These are phyloP conservation scores for Aspergillus floridensis DNA, from an alignment of 2,329 filamentous ascomycete species.

Conservation along the genomic window DNA sequence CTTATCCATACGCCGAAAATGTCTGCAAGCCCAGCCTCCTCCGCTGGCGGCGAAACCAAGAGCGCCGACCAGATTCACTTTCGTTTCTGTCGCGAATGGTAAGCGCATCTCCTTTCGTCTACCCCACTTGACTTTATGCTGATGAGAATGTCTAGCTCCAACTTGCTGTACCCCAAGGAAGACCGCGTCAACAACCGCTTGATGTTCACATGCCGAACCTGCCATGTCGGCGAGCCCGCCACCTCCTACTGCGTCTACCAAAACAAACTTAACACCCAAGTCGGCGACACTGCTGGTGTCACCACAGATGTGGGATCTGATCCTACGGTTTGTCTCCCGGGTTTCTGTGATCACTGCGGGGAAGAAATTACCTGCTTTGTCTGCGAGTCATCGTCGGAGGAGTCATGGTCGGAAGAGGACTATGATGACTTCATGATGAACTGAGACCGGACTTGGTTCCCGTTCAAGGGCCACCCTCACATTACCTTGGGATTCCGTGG, in stretches of 20 bases:
- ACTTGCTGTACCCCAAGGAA: constrained; percentile 97
- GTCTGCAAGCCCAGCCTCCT: constrained; percentile 45
- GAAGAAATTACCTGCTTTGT: constrained; percentile 54
- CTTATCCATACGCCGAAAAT: constrained; percentile 22
- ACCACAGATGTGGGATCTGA: constrained; percentile 96
- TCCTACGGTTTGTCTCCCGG: constrained; percentile 84
- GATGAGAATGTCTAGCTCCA: constrained; percentile 61
- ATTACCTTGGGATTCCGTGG: constrained; percentile 24
- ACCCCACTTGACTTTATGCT: constrained; percentile 3
- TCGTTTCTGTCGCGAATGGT: constrained; percentile 97
- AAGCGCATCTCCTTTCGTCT: constrained; percentile 24
- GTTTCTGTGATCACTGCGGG: constrained; percentile 59
- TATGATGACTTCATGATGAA: constrained; percentile 14
- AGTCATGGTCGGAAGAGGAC: constrained; percentile 15
- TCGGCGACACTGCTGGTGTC: constrained; percentile 93
- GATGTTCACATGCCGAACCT: constrained; percentile 94
- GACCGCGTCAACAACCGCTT: constrained; percentile 79
- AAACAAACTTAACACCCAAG: constrained; percentile 85
- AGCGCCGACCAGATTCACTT: constrained; percentile 79
- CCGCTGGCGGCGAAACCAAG: constrained; percentile 39
- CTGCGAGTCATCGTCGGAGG: constrained; percentile 45
- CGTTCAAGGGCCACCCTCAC: constrained; percentile 12
- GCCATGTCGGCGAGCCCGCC: constrained; percentile 84
- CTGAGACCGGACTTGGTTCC: constrained; percentile 4
- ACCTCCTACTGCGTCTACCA: constrained; percentile 91